phyloP scores from a whole-genome alignment of 2,329 filamentous ascomycete species.

The Aspergillus intermedius region DNA sequence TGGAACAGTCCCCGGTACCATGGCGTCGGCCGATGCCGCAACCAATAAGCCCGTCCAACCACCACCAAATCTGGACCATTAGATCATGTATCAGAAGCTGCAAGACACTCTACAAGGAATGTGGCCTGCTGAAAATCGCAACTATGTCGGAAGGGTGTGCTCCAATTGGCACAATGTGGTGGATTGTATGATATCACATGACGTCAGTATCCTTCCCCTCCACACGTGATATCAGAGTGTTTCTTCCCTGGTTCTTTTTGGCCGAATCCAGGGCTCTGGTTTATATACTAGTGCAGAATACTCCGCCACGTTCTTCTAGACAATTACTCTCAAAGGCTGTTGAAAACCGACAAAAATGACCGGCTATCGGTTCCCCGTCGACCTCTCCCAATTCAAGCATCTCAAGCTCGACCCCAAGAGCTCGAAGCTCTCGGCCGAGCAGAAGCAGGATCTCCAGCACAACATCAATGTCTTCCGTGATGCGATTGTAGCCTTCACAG shows the following conservation, averaged over 20 bases:
- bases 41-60: too few relatives aligned
- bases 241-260: neutral
- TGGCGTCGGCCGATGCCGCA: too few relatives aligned
- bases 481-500: constrained; percentile 36
- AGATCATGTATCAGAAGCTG: too few relatives aligned
- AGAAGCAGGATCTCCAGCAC: constrained; percentile 31
- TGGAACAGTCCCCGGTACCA: too few relatives aligned
- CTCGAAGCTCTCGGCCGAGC: constrained; percentile 26
- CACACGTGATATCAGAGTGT: neutral
- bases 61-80: too few relatives aligned
- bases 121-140: too few relatives aligned
- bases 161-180: neutral
- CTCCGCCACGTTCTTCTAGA: neutral
- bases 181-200: neutral
- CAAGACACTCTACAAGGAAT: too few relatives aligned
- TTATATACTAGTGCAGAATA: neutral
- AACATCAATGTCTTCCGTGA: constrained; percentile 36
- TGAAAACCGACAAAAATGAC: neutral
- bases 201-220: neutral
- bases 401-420: constrained; percentile 30
- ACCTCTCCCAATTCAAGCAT: constrained; percentile 30
- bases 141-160: too few relatives aligned
- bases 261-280: neutral
- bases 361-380: constrained; percentile 20
- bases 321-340: neutral